These are phyloP conservation scores for Allium fistulosum DNA, from an alignment of 106 monocot species.

Conservation along the genomic window DNA sequence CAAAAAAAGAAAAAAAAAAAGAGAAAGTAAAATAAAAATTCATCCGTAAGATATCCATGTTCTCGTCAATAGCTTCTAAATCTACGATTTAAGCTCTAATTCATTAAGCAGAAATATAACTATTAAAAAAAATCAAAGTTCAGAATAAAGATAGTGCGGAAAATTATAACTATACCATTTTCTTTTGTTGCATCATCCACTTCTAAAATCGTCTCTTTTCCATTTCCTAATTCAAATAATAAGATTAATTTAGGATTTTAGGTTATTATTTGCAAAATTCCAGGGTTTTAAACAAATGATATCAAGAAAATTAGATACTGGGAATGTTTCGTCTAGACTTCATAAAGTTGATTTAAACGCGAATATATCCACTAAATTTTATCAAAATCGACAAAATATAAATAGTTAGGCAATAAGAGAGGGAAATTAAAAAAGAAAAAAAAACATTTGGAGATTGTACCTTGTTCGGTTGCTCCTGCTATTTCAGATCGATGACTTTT, in stretches of 20 bases:
- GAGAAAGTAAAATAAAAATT: not conserved
- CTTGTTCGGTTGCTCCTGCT: not conserved
- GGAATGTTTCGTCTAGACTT: too few species aligned
- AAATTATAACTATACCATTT: conserved; percentile 4
- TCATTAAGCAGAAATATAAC: conserved; percentile 10
- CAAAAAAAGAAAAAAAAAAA: too few species aligned
- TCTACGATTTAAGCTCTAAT: not conserved
- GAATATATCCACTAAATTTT: not conserved
- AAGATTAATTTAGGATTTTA: too few species aligned
- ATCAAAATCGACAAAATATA: not conserved
- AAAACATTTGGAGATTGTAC: not conserved
- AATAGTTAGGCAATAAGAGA: not conserved
- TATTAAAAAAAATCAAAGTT: not conserved
- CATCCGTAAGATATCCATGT: conserved; percentile 11
- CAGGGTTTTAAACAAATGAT: too few species aligned
- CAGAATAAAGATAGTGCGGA: not conserved
- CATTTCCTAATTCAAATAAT: conserved; percentile 5
- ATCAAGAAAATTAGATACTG: too few species aligned
- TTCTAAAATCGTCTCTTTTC: not conserved
- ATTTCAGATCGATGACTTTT: too few species aligned
- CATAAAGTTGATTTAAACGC: too few species aligned
- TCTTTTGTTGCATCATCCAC: conserved; percentile 6
- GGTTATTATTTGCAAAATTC: too few species aligned
- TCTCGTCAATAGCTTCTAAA: conserved; percentile 6
- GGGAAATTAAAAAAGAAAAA: not conserved